Conservation (phyloP, 164 flowering plant species). For the Aristolochia californica region DNA sequence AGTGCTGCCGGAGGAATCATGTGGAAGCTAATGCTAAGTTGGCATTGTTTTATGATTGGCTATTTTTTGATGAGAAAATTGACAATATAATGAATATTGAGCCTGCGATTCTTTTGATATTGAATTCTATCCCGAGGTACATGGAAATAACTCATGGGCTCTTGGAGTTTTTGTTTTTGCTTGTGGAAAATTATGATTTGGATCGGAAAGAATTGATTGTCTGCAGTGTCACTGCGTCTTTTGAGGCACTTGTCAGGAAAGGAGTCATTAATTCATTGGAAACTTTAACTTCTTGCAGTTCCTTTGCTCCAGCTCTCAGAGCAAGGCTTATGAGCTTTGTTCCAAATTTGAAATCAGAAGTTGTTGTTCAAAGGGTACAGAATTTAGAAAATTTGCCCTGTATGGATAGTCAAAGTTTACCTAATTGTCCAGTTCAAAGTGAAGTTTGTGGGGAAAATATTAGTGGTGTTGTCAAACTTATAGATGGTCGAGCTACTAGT, state of each 20-base stretch:
- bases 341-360: constrained; percentile 9
- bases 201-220: constrained; percentile 33
- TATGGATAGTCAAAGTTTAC: constrained; percentile 5
- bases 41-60: constrained; percentile 90
- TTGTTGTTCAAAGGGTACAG: constrained; percentile 5
- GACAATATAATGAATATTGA: constrained; percentile 87
- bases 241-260: constrained; percentile 38
- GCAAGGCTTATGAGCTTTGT: constrained; percentile 28
- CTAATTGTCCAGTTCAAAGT: constrained; percentile 1
- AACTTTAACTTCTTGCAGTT: constrained; percentile 35
- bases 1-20: constrained; percentile 43
- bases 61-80: constrained; percentile 65
- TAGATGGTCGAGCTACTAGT: constrained; percentile 7
- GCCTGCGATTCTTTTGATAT: constrained; percentile 76
- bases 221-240: constrained; percentile 55
- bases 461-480: constrained; percentile 6
- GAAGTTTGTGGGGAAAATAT: background rate
- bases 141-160: constrained; percentile 59
- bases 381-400: constrained; percentile 6
- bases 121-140: constrained; percentile 56
- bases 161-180: constrained; percentile 61
- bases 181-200: constrained; percentile 59
- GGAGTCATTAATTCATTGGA: constrained; percentile 61
- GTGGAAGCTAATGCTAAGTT: constrained; percentile 58
- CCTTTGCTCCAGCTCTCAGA: constrained; percentile 44